phyloP scores from a whole-genome alignment of 192 early-diverging fungal genomes.

The Coemansia sp. region DNA sequence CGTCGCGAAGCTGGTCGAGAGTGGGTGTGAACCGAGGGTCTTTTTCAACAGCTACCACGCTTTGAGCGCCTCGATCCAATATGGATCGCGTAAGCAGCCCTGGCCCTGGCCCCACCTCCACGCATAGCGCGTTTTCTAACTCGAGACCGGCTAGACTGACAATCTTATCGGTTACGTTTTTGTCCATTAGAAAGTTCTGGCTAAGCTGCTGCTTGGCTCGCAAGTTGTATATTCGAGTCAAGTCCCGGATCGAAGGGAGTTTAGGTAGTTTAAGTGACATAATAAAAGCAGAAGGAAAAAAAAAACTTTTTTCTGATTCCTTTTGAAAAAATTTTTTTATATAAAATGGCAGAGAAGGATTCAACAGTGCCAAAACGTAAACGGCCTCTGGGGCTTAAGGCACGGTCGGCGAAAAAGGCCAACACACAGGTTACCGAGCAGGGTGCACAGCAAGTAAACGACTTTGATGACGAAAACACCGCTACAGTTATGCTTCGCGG shows the following conservation, averaged over 20 bases:
- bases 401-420: slow-evolving; percentile 40
- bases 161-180: slow-evolving; percentile 79
- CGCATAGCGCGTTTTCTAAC: slow-evolving; percentile 57
- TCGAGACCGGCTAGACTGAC: slow-evolving; percentile 59
- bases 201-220: slow-evolving; percentile 69
- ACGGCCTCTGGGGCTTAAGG: slow-evolving; percentile 54
- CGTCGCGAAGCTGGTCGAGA: slow-evolving; percentile 70
- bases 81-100: slow-evolving; percentile 77
- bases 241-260: slow-evolving; percentile 67
- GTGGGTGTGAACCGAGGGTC: slow-evolving; percentile 69
- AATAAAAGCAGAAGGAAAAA: neutral
- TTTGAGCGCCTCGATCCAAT: slow-evolving; percentile 59
- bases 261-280: slow-evolving; percentile 54
- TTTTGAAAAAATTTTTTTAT: neutral
- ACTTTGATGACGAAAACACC: slow-evolving; percentile 42
- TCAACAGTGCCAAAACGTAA: slow-evolving; percentile 29
- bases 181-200: slow-evolving; percentile 82
- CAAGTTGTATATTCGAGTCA: slow-evolving; percentile 72
- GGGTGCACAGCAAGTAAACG: slow-evolving; percentile 17
- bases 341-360: slow-evolving; percentile 11
- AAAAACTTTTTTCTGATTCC: neutral
- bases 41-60: slow-evolving; percentile 72
- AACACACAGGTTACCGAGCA: neutral
- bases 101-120: slow-evolving; percentile 80
- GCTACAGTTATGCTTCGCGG: slow-evolving; percentile 47